Evolutionary conservation across 192 early-diverging fungal species (phyloP), one percentile per base, ranked within the genome.

Genomic region (Backusella tuberculispora): DNA sequence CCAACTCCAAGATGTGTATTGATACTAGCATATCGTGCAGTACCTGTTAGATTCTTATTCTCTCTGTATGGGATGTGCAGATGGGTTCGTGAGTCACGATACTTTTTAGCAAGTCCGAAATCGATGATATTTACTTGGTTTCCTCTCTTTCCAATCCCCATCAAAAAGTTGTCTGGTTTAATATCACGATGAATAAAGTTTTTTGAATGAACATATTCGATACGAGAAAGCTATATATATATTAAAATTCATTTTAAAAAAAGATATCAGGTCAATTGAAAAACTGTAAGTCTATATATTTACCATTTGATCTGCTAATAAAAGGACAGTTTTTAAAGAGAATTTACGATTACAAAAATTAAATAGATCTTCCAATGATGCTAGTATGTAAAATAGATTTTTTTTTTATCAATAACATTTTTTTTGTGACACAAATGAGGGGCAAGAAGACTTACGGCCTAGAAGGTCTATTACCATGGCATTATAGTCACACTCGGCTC

Each of bases 331-430:
- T 76, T 96, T 95, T 38, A 95, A 84, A 50, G 91, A 90, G 76
- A 96, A 96, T 79, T 93, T 92, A 74, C 95, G 88, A 76, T 90
- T 91, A 86, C 94, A 96, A 82, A 92, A 95, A 80, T 95, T 95
- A 84, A 96, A 95, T 68, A 94, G 86, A 83, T 95, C 93, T 76
- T 96, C 95, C 73, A 96, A 87, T 65, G 90, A 92, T 37, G 94
- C 70, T 72, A 45, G 43, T 26, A 26, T 21, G 15, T 3, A 47
- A 37, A 47, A 69, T 14, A 24, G 29, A 69, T 44, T n/a, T 37
- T 40, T 17, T 65, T 42, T 66, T 66, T 41, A 21, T 2, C 42
- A 12, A 24, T 46, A 69, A 34, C 17, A 47, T 47, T 34, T 34
- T 34, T 34, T 34, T 40, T 8, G 44, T 69, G 24, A 66, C 37